phyloP scores from a whole-genome alignment of 2,329 filamentous ascomycete genomes.

The Diaporthe nobilis region DNA sequence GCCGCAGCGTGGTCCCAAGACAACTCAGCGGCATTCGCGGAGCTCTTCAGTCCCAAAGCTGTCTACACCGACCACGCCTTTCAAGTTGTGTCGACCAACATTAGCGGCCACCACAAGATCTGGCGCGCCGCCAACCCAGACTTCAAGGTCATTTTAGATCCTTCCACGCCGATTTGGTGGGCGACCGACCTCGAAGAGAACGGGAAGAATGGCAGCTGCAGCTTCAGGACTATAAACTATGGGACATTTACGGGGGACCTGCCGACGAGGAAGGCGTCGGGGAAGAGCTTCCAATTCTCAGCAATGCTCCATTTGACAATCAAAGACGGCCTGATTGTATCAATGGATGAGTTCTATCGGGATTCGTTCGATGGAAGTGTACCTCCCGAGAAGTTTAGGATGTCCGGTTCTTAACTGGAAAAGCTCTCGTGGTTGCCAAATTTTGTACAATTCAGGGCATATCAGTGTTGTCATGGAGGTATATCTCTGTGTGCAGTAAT shows the following conservation, averaged over 20 bases:
- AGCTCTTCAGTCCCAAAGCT: background rate
- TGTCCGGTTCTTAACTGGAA: background rate
- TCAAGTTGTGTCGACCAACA: background rate
- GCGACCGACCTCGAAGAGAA: background rate
- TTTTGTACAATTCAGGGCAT: no score
- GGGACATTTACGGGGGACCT: background rate
- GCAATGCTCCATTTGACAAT: slow-evolving; percentile 1
- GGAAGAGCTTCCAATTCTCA: background rate
- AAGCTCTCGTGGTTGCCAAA: no score
- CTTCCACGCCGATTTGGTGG: background rate
- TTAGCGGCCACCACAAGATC: background rate
- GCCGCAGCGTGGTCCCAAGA: background rate
- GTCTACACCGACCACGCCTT: slow-evolving; percentile 17
- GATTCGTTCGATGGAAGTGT: background rate
- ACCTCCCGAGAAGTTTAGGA: background rate
- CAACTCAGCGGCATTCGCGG: background rate
- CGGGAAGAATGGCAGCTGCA: background rate
- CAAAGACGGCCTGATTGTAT: background rate
- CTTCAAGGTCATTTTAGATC: slow-evolving; percentile 7
- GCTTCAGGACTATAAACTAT: slow-evolving; percentile 8
- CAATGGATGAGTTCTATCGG: slow-evolving; percentile 5
- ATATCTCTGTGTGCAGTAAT: no score
- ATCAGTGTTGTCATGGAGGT: no score
- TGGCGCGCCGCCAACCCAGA: slow-evolving; percentile 3
- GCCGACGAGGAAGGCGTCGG: background rate